Evolutionary conservation across 805 yeast species (phyloP).

Genomic region (Hanseniaspora occidentalis): DNA sequence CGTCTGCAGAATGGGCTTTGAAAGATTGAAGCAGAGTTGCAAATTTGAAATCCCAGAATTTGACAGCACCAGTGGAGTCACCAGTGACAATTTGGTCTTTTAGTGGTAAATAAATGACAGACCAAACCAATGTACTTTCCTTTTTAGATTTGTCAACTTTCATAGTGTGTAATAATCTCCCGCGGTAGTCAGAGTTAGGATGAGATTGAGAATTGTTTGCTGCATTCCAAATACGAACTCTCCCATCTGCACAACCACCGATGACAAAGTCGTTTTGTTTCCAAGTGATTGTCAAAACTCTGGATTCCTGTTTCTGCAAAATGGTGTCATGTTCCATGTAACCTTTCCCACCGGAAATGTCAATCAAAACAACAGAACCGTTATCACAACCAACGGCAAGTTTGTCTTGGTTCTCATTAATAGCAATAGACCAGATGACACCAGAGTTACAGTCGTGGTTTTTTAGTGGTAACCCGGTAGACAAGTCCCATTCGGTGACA

Average conservation of each 20-base stretch:
- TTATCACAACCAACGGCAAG: slow-evolving; percentile 92
- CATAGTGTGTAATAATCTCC: slow-evolving; percentile 72
- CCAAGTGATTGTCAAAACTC: slow-evolving; percentile 64
- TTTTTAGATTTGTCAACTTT: slow-evolving; percentile 80
- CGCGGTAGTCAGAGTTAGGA: too few relatives aligned
- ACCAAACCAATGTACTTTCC: slow-evolving; percentile 89
- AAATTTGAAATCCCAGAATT: slow-evolving; percentile 80
- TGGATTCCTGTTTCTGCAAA: slow-evolving; percentile 68
- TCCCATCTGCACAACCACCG: slow-evolving; percentile 95
- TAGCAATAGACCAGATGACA: slow-evolving; percentile 78
- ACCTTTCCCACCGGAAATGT: slow-evolving; percentile 81
- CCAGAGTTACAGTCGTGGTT: slow-evolving; percentile 83
- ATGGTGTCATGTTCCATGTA: slow-evolving; percentile 62
- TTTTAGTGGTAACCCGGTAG: slow-evolving; percentile 54
- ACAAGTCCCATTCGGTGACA: slow-evolving; percentile 84
- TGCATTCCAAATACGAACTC: slow-evolving; percentile 70
- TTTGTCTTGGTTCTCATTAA: slow-evolving; percentile 44
- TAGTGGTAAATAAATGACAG: slow-evolving; percentile 49
- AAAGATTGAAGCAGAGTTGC: slow-evolving; percentile 72
- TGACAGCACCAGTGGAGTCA: slow-evolving; percentile 89
- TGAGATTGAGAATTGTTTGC: too few relatives aligned
- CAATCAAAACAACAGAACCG: slow-evolving; percentile 75
- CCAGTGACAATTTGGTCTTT: slow-evolving; percentile 80
- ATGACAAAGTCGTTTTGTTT: slow-evolving; percentile 45
- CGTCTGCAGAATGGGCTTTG: slow-evolving; percentile 83